Percentiles rank a stretch among this genome's conserved stretches.
Conservation (phyloP, 2,329 filamentous ascomycete species). For the Ascochyta viciae-villosae region DNA sequence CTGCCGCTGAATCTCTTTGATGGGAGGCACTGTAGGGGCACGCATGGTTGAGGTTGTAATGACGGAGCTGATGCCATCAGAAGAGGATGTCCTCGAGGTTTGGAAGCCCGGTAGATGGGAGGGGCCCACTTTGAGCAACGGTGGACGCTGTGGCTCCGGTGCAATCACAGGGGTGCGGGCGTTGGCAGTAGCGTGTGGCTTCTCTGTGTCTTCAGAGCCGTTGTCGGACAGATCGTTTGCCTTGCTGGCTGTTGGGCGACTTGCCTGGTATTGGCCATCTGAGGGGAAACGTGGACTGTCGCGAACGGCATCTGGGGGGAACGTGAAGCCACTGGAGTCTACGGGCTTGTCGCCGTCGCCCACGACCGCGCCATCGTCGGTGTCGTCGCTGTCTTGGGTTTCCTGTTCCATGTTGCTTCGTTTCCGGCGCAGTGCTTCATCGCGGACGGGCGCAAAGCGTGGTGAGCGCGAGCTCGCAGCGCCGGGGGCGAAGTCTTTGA, state of each 20-base stretch:
- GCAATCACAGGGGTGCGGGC: conserved; percentile 35
- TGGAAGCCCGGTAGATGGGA: conserved; percentile 58
- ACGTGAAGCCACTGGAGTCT: conserved; percentile 32
- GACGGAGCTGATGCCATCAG: conserved; percentile 52
- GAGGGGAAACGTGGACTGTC: conserved; percentile 36
- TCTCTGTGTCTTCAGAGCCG: conserved; percentile 30
- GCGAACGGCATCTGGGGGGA: conserved; percentile 29
- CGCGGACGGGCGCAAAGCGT: conserved; percentile 28
- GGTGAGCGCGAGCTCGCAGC: conserved; percentile 24
- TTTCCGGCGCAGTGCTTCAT: conserved; percentile 28
- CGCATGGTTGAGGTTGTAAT: conserved; percentile 44
- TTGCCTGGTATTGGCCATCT: conserved; percentile 34
- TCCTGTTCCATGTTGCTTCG: conserved; percentile 34
- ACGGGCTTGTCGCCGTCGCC: conserved; percentile 31
- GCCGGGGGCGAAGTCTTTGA: conserved; percentile 23
- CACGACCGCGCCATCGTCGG: conserved; percentile 39
- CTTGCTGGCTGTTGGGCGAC: conserved; percentile 27
- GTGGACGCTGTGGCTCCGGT: conserved; percentile 46
- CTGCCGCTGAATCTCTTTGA: conserved; percentile 40
- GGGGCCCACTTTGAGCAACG: conserved; percentile 52
- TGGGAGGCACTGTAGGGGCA: conserved; percentile 38
- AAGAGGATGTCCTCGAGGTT: conserved; percentile 56
- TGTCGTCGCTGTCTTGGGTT: conserved; percentile 42
- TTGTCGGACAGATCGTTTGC: conserved; percentile 33
- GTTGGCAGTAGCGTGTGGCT: conserved; percentile 27